Evolutionary conservation across 208 protist species (phyloP).

Genomic region (Wallacemonas sp.): DNA sequence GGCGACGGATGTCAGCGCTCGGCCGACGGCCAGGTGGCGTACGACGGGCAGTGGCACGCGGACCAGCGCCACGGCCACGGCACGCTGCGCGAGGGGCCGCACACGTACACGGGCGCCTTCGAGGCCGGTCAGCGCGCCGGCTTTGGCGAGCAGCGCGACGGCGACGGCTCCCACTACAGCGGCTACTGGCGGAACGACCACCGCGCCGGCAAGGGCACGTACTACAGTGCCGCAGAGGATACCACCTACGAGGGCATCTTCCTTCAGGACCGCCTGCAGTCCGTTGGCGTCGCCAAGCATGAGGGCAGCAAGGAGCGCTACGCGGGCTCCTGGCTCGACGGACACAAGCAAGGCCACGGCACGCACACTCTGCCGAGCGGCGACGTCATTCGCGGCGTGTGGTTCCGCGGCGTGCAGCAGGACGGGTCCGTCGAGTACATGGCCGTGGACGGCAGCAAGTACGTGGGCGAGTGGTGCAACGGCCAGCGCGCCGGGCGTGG

Average conservation of each 20-base stretch:
- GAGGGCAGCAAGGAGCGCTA: conserved; percentile 47
- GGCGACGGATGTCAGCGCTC: conserved; percentile 53
- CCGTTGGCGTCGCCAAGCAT: conserved; percentile 34
- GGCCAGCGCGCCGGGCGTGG: conserved; percentile 66
- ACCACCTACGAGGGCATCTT: conserved; percentile 81
- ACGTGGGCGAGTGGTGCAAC: conserved; percentile 81
- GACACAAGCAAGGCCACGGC: conserved; percentile 78
- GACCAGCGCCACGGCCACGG: conserved; percentile 78
- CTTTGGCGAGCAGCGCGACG: conserved; percentile 50
- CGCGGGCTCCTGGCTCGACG: conserved; percentile 83
- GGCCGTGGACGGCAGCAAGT: conserved; percentile 51
- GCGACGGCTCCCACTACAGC: conserved; percentile 73
- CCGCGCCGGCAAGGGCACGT: conserved; percentile 61
- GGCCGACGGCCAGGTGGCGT: conserved; percentile 33
- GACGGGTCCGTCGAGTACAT: conserved; percentile 68
- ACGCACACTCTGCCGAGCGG: conserved; percentile 73
- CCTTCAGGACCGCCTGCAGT: conserved; percentile 68
- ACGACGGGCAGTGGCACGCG: conserved; percentile 76
- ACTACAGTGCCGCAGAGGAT: conserved; percentile 53
- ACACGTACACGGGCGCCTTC: conserved; percentile 80
- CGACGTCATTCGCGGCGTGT: conserved; percentile 73
- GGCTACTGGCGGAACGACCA: conserved; percentile 72
- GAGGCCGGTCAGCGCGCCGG: conserved; percentile 56
- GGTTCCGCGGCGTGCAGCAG: conserved; percentile 67
- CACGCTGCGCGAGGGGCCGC: conserved; percentile 44